A percentile compares a stretch with the other conserved stretches of the same genome.
Evolutionary conservation across 225 moss, liverwort and hornwort genomes (phyloP).

Genomic region (Climacium dendroides): DNA sequence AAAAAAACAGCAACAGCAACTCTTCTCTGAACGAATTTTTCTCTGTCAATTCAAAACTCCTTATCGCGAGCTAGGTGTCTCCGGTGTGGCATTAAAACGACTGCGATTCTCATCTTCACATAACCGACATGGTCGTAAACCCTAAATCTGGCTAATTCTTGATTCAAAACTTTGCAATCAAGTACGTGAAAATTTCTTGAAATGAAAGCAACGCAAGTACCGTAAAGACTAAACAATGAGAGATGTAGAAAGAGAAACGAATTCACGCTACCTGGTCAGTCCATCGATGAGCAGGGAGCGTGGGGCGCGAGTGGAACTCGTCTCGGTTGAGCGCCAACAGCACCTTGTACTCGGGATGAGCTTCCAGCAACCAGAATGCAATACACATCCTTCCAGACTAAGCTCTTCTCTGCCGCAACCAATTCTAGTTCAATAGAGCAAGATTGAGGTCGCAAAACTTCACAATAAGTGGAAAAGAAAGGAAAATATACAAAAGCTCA

Average conservation of each 20-base stretch:
- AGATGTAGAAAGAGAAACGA: not conserved
- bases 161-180: not conserved
- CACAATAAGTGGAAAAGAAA: not conserved
- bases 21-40: not conserved
- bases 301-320: constrained; percentile 58
- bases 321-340: constrained; percentile 74
- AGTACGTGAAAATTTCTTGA: not conserved
- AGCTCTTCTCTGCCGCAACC: not conserved
- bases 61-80: not conserved
- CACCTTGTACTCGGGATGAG: constrained; percentile 69
- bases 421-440: not conserved
- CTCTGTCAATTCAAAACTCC: not conserved
- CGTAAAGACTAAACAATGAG: not conserved
- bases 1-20: not conserved
- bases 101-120: not conserved
- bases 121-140: not conserved
- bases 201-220: not conserved
- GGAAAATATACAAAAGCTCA: not conserved
- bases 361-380: constrained; percentile 80
- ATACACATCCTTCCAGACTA: constrained; percentile 52
- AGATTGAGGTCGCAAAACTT: not conserved
- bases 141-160: not conserved
- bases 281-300: constrained; percentile 70
- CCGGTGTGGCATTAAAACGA: not conserved
- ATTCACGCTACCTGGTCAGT: constrained; percentile 24